Evolutionary conservation across 805 yeast genomes (phyloP).

Genomic region (Pichia scutulata): DNA sequence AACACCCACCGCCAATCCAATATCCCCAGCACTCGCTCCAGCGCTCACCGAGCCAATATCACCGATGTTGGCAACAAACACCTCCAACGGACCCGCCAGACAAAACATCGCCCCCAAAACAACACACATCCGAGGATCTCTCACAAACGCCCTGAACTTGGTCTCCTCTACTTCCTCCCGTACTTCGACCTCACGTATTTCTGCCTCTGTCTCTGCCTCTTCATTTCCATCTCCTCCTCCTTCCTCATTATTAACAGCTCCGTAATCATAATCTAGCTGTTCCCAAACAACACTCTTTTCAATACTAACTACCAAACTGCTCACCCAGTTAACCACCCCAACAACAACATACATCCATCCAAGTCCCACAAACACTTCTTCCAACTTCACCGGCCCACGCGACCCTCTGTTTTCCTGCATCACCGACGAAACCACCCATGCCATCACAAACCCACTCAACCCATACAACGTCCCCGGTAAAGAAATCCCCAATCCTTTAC

Average conservation of each 20-base stretch:
- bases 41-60: slow-evolving; percentile 17
- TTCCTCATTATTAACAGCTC: slow-evolving; percentile 6
- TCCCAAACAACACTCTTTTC: slow-evolving; percentile 38
- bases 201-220: neutral
- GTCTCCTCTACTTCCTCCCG: neutral
- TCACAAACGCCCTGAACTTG: slow-evolving; percentile 29
- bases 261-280: neutral
- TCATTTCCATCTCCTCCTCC: slow-evolving; percentile 18
- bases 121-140: slow-evolving; percentile 55
- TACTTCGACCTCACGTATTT: neutral
- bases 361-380: slow-evolving; percentile 45
- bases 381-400: slow-evolving; percentile 39
- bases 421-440: slow-evolving; percentile 46
- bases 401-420: slow-evolving; percentile 27
- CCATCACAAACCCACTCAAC: slow-evolving; percentile 64
- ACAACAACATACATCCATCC: slow-evolving; percentile 45
- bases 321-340: slow-evolving; percentile 53
- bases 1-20: slow-evolving; percentile 36
- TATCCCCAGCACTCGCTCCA: neutral
- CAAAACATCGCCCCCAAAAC: slow-evolving; percentile 57
- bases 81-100: slow-evolving; percentile 76
- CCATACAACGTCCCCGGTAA: slow-evolving; percentile 89
- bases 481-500: slow-evolving; percentile 75
- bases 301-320: slow-evolving; percentile 58
- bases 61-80: slow-evolving; percentile 78